Evolutionary conservation across 768 basidiomycete genomes (phyloP).

Genomic region (Calvatia gigantea): DNA sequence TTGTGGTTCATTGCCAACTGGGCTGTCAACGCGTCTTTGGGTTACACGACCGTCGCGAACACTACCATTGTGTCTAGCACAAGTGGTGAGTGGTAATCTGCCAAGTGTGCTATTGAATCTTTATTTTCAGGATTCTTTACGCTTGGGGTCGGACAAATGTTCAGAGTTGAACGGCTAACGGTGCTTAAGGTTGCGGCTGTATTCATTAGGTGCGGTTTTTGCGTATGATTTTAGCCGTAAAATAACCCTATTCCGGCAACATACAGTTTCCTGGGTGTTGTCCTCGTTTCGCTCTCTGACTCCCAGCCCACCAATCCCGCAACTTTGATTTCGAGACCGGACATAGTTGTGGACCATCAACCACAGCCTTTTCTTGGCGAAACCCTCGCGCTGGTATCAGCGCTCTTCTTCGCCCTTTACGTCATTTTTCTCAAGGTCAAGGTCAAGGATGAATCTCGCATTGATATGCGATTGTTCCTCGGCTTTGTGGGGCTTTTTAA

Average conservation of each 20-base stretch:
- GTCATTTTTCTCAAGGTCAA: constrained; percentile 86
- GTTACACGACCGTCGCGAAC: constrained; percentile 88
- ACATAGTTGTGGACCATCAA: background rate
- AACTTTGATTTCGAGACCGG: background rate
- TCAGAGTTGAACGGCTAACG: constrained; percentile 76
- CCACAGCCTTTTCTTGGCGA: constrained; percentile 52
- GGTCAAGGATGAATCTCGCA: constrained; percentile 73
- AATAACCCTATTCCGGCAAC: background rate
- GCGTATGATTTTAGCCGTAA: background rate
- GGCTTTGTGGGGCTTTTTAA: constrained; percentile 92
- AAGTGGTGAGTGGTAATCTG: constrained; percentile 58
- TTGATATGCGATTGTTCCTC: constrained; percentile 93
- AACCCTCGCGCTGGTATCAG: constrained; percentile 75
- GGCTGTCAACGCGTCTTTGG: constrained; percentile 81
- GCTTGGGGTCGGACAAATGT: constrained; percentile 75
- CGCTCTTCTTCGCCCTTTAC: constrained; percentile 85
- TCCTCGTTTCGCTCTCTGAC: constrained; percentile 86
- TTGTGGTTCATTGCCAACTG: constrained; percentile 97
- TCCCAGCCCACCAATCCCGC: constrained; percentile 32
- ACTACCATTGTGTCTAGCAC: constrained; percentile 87
- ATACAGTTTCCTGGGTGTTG: constrained; percentile 63
- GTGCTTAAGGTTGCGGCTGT: constrained; percentile 75
- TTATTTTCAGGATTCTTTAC: constrained; percentile 92
- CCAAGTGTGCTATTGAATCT: background rate
- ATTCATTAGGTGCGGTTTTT: constrained; percentile 56